A percentile compares a stretch with the other conserved stretches of the same genome.
Evolutionary conservation across 768 basidiomycete species (phyloP).

Genomic region (Rhodotorula toruloides): DNA sequence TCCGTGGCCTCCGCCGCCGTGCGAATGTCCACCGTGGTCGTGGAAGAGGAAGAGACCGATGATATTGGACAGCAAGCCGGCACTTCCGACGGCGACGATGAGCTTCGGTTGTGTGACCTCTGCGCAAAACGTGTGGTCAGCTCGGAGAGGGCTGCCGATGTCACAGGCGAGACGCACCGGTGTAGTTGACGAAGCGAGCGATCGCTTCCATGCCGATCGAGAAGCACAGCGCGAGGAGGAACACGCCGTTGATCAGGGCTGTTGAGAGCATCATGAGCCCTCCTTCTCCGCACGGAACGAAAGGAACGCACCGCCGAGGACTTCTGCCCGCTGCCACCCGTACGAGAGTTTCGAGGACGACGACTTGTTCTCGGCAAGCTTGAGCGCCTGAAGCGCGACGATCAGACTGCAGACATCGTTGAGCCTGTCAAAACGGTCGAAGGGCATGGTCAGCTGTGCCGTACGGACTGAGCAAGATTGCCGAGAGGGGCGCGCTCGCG

Average conservation of each 20-base stretch:
- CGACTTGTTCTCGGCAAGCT: constrained; percentile 63
- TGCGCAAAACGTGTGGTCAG: constrained; percentile 45
- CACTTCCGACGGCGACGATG: constrained; percentile 79
- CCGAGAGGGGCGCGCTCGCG: not conserved
- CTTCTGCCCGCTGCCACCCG: constrained; percentile 88
- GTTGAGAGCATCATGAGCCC: constrained; percentile 70
- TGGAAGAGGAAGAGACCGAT: constrained; percentile 92
- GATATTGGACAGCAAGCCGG: constrained; percentile 85
- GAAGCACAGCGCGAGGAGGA: constrained; percentile 92
- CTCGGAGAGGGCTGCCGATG: not conserved
- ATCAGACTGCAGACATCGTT: constrained; percentile 84
- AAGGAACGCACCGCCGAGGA: constrained; percentile 30
- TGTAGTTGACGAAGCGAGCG: constrained; percentile 77
- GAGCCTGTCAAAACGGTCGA: constrained; percentile 29
- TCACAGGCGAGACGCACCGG: constrained; percentile 53
- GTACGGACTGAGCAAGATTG: not conserved
- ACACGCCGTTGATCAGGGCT: constrained; percentile 92
- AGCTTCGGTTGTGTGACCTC: constrained; percentile 85
- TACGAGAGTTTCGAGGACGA: constrained; percentile 76
- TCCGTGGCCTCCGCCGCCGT: constrained; percentile 37
- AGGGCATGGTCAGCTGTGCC: not conserved
- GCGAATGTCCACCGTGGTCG: constrained; percentile 52
- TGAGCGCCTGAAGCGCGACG: constrained; percentile 93
- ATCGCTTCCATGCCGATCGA: constrained; percentile 90
- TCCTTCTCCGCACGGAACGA: too few relatives aligned